A percentile compares a stretch with the other conserved stretches of the same genome.
Evolutionary conservation across 1,139 yeast genomes (phyloP).

Genomic region (Yamadazyma triangularis): DNA sequence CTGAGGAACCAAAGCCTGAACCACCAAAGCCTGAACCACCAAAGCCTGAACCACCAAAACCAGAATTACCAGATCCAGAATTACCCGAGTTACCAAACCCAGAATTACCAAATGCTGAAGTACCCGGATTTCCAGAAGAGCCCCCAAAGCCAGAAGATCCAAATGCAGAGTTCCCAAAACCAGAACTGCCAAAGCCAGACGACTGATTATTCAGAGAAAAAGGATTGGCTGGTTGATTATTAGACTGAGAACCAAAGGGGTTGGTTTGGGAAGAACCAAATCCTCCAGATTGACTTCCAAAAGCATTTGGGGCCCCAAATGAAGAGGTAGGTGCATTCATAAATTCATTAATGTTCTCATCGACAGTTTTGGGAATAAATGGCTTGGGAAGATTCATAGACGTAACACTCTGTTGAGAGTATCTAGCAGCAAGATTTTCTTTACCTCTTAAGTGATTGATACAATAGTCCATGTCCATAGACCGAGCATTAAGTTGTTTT

Average conservation of each 20-base stretch:
- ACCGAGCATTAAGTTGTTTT: conserved; percentile 34
- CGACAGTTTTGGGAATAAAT: conserved; percentile 33
- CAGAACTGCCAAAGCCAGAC: conserved; percentile 3
- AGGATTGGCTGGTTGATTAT: not conserved
- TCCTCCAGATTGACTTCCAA: not conserved
- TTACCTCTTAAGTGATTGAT: conserved; percentile 33
- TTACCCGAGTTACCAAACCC: conserved; percentile 12
- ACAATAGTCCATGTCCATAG: conserved; percentile 45
- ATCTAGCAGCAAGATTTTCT: conserved; percentile 51
- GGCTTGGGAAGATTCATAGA: conserved; percentile 24
- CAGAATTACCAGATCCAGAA: conserved; percentile 4
- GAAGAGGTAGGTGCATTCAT: conserved; percentile 5
- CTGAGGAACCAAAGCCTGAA: conserved; percentile 13
- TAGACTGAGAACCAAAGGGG: conserved; percentile 5
- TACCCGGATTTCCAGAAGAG: not conserved
- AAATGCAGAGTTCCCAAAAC: conserved; percentile 5
- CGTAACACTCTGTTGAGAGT: conserved; percentile 46
- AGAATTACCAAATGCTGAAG: conserved; percentile 7
- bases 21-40: conserved; percentile 6
- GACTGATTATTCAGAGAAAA: too few relatives aligned
- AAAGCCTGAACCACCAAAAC: conserved; percentile 3
- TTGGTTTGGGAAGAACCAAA: conserved; percentile 4
- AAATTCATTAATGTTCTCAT: conserved; percentile 17
- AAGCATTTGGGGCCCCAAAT: not conserved
- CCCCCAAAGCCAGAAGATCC: conserved; percentile 2